Conservation (phyloP, 2,329 filamentous ascomycete species). For the Colletotrichum tropicicola region DNA sequence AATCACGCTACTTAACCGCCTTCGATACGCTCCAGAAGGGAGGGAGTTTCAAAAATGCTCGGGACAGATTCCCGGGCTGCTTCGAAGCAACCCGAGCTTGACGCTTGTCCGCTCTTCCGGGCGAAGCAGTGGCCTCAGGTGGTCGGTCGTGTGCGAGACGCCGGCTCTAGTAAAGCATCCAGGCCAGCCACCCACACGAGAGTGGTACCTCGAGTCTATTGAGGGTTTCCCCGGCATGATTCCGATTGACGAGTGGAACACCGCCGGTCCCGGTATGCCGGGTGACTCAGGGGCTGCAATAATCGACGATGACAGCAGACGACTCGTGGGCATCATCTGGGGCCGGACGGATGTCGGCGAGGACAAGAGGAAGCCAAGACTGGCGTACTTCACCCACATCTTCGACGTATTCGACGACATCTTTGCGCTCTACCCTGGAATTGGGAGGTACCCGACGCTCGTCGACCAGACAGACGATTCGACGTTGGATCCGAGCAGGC, state of each 20-base stretch:
- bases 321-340: conserved; percentile 3
- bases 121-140: not conserved
- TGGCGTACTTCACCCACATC: conserved; percentile 9
- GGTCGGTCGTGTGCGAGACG: not conserved
- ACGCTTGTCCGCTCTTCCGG: not conserved
- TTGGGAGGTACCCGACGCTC: not conserved
- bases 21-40: not conserved
- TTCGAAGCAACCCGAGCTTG: not conserved
- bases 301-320: not conserved
- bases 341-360: not conserved
- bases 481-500: not conserved
- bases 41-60: not conserved
- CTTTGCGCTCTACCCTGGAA: not conserved
- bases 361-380: not conserved
- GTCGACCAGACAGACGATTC: not conserved
- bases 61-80: not conserved
- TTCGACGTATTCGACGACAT: conserved; percentile 8
- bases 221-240: not conserved
- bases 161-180: not conserved
- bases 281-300: conserved; percentile 10
- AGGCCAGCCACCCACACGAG: not conserved
- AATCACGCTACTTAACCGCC: not conserved
- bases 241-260: not conserved
- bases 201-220: conserved; percentile 15
- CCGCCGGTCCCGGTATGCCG: not conserved